Base-by-base conservation (phyloP, 495 filamentous ascomycete genomes). In the Gamarada debralockiae region DNA sequence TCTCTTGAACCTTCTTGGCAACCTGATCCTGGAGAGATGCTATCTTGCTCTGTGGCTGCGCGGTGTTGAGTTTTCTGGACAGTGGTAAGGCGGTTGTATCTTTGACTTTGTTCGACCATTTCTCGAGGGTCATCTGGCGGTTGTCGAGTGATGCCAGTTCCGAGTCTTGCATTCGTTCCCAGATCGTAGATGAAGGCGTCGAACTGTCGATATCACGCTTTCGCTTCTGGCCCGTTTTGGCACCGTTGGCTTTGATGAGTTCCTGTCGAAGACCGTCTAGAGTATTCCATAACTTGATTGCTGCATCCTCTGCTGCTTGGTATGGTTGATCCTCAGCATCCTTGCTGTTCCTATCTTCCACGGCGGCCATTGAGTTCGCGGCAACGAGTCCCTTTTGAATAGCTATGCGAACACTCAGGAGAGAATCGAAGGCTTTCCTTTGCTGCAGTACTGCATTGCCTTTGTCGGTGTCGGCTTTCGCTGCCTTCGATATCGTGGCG, bases 311-410 rank as follows among this genome's bases (percentile, higher is more conserved):
- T 8, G 92, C 95, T 0, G 86, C 86, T 55, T 84, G 75, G 58
- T 80, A 95, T 65, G 70, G 73, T 17, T 56, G 51, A 21, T 52
- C 56, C 59, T 67, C 66, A 9, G 58, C 48, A 18, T 68, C 65
- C 21, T 70, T 56, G 7, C 65, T 58, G 3, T 80, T 74, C 9
- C 59, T 59, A 4, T 61, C 54, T 21, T 53, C 53, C 18, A 73
- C 50, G 0, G 71, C 60, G n/a, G 74, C 64, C 44, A 96, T 77
- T 5, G 90, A 84, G 61, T 97, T 96, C 15, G 84, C 78, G 2
- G 87, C 84, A 14, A 90, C 78, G 14, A 98, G 70, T 3, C 87
- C 87, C 66, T 97, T 96, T 61, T 98, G 93, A 7, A 98, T 70
- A 51, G 89, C 85, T 60, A 98, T 95, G 6, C 93, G 83, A 18